Base-by-base conservation (phyloP, 768 basidiomycete genomes). In the Trametes elegans region DNA sequence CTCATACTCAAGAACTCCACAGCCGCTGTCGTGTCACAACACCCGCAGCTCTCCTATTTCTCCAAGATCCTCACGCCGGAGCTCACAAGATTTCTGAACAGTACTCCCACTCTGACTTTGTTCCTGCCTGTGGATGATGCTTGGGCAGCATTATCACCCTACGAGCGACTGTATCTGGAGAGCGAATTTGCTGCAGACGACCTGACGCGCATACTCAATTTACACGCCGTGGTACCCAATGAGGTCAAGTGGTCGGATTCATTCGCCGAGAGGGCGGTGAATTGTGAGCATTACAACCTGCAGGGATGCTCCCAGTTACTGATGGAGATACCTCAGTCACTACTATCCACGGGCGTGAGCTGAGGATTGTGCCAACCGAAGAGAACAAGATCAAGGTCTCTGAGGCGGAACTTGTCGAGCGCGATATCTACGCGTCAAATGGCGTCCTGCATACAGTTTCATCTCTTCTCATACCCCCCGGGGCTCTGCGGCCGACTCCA, bases 381-480 rank as follows among this genome's bases (percentile, higher is more conserved):
- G 61, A 60, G 28, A 24, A 84, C 34, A 80, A 79, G 57, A 82
- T 80, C 48, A 77, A 65, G 27, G 70, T 88, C 19, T 83, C 83
- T 29, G 73, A 73, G 41, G 83, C 88, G 7, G 73, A 76, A 21
- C 77, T 96, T 38, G 64, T 85, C 4, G 75, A 85, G n/a, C 81
- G 83, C 6, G 93, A 99, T 64, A 83, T 97, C 31, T 93, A 94
- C 64, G 95, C 91, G 5, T 87, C 90, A 27, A 99, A 99, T 64
- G 97, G 96, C 43, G 97, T 98, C 39, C 68, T 98, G 14, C 97
- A 99, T 70, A 81, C 93, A 38, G 80, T 98, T 23, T 89, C 89
- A 13, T 81, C 84, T 13, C 81, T 98, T 21, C 81, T 99, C 13
- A 69, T 95, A 10, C 90, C 93, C 7, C 77, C 81, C 3, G 85